Conservation (phyloP, 2,329 filamentous ascomycete genomes). For the Apiospora marii region DNA sequence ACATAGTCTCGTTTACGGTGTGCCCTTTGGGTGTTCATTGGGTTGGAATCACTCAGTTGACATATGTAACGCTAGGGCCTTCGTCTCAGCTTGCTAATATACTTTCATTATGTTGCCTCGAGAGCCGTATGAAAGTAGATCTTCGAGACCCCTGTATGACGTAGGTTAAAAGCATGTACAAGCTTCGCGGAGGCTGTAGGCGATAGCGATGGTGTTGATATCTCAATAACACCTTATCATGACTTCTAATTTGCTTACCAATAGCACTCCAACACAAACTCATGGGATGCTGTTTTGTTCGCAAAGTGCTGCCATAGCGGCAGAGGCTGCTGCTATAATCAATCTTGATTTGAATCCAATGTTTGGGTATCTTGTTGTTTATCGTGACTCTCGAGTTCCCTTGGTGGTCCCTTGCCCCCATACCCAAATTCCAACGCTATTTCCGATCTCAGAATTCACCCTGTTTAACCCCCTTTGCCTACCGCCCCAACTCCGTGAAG, state of each 20-base stretch:
- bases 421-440: slow-evolving; percentile 13
- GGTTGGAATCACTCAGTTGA: not conserved
- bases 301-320: not conserved
- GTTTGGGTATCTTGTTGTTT: slow-evolving; percentile 18
- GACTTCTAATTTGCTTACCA: not conserved
- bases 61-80: not conserved
- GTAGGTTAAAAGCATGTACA: not conserved
- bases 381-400: slow-evolving; percentile 18
- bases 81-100: not conserved
- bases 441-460: not conserved
- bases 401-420: not conserved
- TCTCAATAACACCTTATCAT: not conserved
- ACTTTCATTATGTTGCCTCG: not conserved
- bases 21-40: not conserved
- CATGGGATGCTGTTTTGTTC: not conserved
- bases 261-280: not conserved
- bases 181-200: not conserved
- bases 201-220: not conserved
- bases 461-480: not conserved
- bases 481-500: not conserved
- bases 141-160: not conserved
- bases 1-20: not conserved
- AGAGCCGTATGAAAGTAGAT: not conserved
- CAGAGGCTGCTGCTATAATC: not conserved
- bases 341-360: slow-evolving; percentile 16